Evolutionary conservation across 1,284 basidiomycete genomes (phyloP).

Genomic region (Apiotrichum gamsii): DNA sequence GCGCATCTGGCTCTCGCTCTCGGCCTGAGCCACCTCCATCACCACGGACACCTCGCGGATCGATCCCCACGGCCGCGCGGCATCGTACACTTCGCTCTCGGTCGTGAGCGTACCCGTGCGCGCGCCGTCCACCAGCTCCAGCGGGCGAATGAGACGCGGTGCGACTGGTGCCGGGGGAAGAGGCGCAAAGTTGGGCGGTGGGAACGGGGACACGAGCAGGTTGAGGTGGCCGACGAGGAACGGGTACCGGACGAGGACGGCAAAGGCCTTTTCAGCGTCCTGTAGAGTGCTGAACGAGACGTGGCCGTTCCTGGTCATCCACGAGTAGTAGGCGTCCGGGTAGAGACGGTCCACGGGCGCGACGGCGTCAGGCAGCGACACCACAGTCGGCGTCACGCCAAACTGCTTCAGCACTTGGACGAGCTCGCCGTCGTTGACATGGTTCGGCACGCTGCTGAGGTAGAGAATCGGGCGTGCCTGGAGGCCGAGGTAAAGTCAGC

Average conservation of each 20-base stretch:
- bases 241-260: conserved; percentile 67
- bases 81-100: conserved; percentile 60
- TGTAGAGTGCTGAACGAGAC: too few species aligned
- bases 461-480: conserved; percentile 18
- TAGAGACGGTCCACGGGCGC: conserved; percentile 18
- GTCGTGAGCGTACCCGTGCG: conserved; percentile 41
- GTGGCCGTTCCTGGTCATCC: conserved; percentile 36
- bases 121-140: conserved; percentile 42
- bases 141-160: conserved; percentile 31
- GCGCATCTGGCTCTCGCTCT: conserved; percentile 54
- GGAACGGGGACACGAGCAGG: conserved; percentile 61
- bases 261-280: conserved; percentile 73
- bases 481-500: too few species aligned
- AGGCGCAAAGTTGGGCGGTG: conserved; percentile 47
- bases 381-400: conserved; percentile 22
- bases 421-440: conserved; percentile 20
- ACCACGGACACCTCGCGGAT: conserved; percentile 29
- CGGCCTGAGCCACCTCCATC: conserved; percentile 58
- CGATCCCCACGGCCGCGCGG: conserved; percentile 58
- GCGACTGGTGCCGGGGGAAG: conserved; percentile 53
- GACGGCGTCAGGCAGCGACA: conserved; percentile 23
- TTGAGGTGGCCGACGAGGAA: conserved; percentile 55
- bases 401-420: conserved; percentile 17
- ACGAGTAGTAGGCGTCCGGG: conserved; percentile 35
- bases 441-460: conserved; percentile 26